phyloP scores from a whole-genome alignment of 179 eudicot genomes.

The Vitellaria paradoxa region DNA sequence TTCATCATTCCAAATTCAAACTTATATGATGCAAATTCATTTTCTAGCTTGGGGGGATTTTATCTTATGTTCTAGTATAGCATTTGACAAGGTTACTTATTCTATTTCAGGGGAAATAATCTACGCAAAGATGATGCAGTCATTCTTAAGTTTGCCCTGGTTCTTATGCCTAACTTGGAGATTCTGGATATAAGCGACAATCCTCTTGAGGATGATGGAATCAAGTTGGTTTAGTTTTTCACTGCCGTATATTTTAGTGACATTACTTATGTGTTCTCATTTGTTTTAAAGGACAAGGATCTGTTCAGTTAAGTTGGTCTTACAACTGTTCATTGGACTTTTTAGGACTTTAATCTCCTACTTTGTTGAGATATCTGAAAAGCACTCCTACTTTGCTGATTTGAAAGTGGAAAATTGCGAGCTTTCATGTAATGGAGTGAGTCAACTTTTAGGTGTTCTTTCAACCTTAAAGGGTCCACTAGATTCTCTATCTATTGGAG shows the following conservation, averaged over 20 bases:
- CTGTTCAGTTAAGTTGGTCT: conserved; percentile 14
- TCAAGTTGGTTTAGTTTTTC: conserved; percentile 42
- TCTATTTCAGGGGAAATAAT: conserved; percentile 58
- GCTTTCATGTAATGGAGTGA: conserved; percentile 62
- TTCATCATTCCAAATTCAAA: neutral
- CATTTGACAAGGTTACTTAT: conserved; percentile 1
- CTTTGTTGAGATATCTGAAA: conserved; percentile 44
- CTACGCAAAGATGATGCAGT: conserved; percentile 52
- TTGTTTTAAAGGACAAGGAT: conserved; percentile 2
- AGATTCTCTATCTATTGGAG: conserved; percentile 68
- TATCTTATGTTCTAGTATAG: neutral
- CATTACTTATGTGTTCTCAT: neutral
- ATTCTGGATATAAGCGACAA: conserved; percentile 79
- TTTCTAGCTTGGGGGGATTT: neutral
- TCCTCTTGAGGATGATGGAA: conserved; percentile 70
- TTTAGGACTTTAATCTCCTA: conserved; percentile 67
- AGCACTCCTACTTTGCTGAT: conserved; percentile 35
- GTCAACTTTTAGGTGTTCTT: conserved; percentile 61
- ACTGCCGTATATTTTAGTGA: neutral
- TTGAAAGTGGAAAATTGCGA: conserved; percentile 67
- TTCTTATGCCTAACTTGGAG: conserved; percentile 68
- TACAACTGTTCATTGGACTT: conserved; percentile 15
- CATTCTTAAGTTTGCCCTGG: conserved; percentile 62
- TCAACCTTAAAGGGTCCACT: conserved; percentile 45
- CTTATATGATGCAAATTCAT: neutral